phyloP scores from a whole-genome alignment of 108 stramenopile genomes.

The Cyclotella baltica region DNA sequence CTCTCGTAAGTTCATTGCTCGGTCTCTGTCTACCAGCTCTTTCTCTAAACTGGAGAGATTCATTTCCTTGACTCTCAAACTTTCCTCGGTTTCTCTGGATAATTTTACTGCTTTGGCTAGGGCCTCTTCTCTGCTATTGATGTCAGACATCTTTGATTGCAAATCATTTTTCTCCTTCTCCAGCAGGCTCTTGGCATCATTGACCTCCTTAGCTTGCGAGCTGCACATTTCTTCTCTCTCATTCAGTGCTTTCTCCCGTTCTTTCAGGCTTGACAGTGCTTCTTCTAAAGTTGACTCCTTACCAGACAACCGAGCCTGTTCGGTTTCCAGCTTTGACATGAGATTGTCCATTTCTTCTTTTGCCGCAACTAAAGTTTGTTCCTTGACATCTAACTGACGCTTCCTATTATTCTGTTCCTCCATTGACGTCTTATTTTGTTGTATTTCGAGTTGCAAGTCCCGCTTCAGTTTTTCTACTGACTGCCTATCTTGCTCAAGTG shows the following conservation, averaged over 20 bases:
- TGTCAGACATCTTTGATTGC: slow-evolving; percentile 10
- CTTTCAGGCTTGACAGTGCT: slow-evolving; percentile 28
- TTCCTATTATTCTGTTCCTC: slow-evolving; percentile 34
- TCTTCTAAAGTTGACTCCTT: slow-evolving; percentile 25
- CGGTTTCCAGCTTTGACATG: slow-evolving; percentile 40
- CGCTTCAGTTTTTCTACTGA: slow-evolving; percentile 32
- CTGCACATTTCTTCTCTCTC: background rate
- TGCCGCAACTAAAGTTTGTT: slow-evolving; percentile 23
- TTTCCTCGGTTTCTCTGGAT: slow-evolving; percentile 20
- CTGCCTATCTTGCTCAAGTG: slow-evolving; percentile 8
- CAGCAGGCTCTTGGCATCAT: slow-evolving; percentile 14
- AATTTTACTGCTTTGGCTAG: slow-evolving; percentile 15
- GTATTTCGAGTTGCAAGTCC: slow-evolving; percentile 33
- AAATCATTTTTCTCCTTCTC: slow-evolving; percentile 27
- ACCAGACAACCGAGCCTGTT: slow-evolving; percentile 20
- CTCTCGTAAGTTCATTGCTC: background rate
- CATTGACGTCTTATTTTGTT: slow-evolving; percentile 21
- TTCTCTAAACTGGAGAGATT: slow-evolving; percentile 33
- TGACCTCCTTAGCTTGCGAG: slow-evolving; percentile 23
- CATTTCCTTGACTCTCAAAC: slow-evolving; percentile 18
- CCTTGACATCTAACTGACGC: slow-evolving; percentile 25
- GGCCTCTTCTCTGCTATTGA: slow-evolving; percentile 15
- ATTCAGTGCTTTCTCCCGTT: slow-evolving; percentile 23
- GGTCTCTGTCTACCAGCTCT: slow-evolving; percentile 1
- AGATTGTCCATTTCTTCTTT: slow-evolving; percentile 40